Evolutionary conservation across 306 rosid genomes (phyloP).

Genomic region (Argentina anserina): DNA sequence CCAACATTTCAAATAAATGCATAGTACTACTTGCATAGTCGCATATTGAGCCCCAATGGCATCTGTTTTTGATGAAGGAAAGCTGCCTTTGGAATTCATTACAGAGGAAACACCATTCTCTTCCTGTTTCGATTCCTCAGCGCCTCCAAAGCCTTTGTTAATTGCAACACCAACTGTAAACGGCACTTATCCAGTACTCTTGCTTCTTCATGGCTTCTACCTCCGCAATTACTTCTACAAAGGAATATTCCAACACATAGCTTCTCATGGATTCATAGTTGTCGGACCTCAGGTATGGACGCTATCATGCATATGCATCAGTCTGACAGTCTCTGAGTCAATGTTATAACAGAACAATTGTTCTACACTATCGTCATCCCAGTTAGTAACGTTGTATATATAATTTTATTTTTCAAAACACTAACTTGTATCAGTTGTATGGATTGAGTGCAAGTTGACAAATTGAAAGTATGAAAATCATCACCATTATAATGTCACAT

Average conservation of each 20-base stretch:
- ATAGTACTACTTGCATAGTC: not conserved
- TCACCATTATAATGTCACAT: not conserved
- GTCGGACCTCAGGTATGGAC: slow-evolving; percentile 55
- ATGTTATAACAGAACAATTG: not conserved
- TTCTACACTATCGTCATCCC: not conserved
- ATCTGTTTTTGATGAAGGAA: slow-evolving; percentile 37
- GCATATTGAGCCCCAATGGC: slow-evolving; percentile 2
- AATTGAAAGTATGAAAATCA: not conserved
- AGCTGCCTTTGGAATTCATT: slow-evolving; percentile 5
- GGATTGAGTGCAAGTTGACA: not conserved
- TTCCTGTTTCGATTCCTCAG: slow-evolving; percentile 9
- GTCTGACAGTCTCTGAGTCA: not conserved
- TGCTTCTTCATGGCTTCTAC: slow-evolving; percentile 59
- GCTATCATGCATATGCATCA: not conserved
- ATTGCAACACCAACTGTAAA: slow-evolving; percentile 38
- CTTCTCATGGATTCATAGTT: slow-evolving; percentile 57
- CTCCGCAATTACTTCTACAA: slow-evolving; percentile 38
- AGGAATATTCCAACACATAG: slow-evolving; percentile 37
- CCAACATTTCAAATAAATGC: not conserved
- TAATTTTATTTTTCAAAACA: too few relatives aligned
- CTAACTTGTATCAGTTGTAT: not conserved
- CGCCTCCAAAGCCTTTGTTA: slow-evolving; percentile 51
- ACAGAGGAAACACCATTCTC: slow-evolving; percentile 17
- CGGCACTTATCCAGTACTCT: slow-evolving; percentile 42
- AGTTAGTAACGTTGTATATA: not conserved